Percentiles rank a stretch among this genome's conserved stretches.
phyloP scores from a whole-genome alignment of 768 basidiomycete species.

The Tephrocybe sp. region DNA sequence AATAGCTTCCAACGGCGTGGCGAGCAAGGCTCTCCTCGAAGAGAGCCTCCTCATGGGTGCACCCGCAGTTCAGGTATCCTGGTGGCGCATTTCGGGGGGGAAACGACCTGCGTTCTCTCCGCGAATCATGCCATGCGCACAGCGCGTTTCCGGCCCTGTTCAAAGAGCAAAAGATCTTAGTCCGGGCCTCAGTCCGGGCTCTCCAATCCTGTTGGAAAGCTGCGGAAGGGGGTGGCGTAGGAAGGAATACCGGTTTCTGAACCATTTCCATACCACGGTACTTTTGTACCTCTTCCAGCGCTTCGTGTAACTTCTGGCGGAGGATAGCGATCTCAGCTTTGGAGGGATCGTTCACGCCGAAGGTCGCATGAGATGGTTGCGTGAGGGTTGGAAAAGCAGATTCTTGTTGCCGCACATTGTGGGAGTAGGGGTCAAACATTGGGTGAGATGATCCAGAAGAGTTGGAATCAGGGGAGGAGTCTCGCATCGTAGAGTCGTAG shows the following conservation, averaged over 20 bases:
- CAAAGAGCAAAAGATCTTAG: slow-evolving; percentile 70
- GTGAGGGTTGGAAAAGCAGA: slow-evolving; percentile 16
- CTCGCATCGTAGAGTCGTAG: slow-evolving; percentile 28
- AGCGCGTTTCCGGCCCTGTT: slow-evolving; percentile 88
- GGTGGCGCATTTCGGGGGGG: slow-evolving; percentile 80
- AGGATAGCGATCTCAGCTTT: slow-evolving; percentile 56
- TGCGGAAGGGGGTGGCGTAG: slow-evolving; percentile 36
- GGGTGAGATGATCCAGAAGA: slow-evolving; percentile 29
- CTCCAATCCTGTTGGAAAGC: slow-evolving; percentile 65
- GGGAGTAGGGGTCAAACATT: slow-evolving; percentile 11
- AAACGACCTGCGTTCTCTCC: slow-evolving; percentile 73
- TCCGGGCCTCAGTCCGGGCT: slow-evolving; percentile 69
- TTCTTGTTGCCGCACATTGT: slow-evolving; percentile 11
- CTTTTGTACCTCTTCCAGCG: slow-evolving; percentile 58
- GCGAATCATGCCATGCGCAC: slow-evolving; percentile 88
- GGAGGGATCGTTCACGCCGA: slow-evolving; percentile 23
- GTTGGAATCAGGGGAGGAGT: slow-evolving; percentile 39
- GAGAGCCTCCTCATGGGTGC: slow-evolving; percentile 79
- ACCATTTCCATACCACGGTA: slow-evolving; percentile 33
- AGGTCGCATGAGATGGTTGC: slow-evolving; percentile 16
- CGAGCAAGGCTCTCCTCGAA: slow-evolving; percentile 83
- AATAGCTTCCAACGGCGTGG: slow-evolving; percentile 78
- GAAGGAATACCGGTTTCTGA: slow-evolving; percentile 8
- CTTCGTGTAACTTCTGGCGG: slow-evolving; percentile 55
- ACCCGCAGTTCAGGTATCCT: slow-evolving; percentile 82